A percentile compares a stretch with the other conserved stretches of the same genome.
These are phyloP conservation scores for Nevesoporus exiguus DNA, from an alignment of 768 basidiomycete species.

Conservation along the genomic window DNA sequence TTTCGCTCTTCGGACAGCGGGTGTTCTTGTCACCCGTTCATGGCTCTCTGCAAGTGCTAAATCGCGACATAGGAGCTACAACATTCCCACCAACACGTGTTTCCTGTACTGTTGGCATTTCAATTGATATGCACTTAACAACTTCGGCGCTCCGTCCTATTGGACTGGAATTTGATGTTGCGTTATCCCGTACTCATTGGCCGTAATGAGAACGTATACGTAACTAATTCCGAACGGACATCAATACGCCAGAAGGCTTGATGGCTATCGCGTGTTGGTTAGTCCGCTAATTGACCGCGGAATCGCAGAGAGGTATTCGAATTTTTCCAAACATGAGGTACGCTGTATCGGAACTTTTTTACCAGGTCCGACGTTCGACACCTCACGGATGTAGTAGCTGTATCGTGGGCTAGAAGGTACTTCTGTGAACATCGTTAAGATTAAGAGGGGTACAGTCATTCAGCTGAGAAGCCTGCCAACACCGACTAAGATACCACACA, in stretches of 20 bases:
- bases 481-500: neutral
- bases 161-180: conserved; percentile 3
- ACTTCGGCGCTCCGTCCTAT: conserved; percentile 1
- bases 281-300: conserved; percentile 20
- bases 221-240: conserved; percentile 6
- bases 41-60: neutral
- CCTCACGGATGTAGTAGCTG: neutral
- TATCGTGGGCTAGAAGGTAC: neutral
- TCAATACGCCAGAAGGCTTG: conserved; percentile 14
- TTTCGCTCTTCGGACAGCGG: neutral
- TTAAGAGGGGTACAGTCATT: neutral
- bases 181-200: conserved; percentile 1
- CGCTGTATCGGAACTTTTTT: conserved; percentile 7
- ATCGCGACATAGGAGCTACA: neutral
- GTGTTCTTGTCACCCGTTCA: neutral
- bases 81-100: conserved; percentile 10
- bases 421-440: neutral
- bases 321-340: conserved; percentile 11
- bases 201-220: neutral
- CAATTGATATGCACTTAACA: neutral
- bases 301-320: conserved; percentile 16
- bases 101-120: neutral
- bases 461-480: neutral
- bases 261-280: conserved; percentile 14
- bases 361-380: conserved; percentile 10